Evolutionary conservation across 352 stramenopile genomes (phyloP).

Genomic region (Phytophthora quininea): DNA sequence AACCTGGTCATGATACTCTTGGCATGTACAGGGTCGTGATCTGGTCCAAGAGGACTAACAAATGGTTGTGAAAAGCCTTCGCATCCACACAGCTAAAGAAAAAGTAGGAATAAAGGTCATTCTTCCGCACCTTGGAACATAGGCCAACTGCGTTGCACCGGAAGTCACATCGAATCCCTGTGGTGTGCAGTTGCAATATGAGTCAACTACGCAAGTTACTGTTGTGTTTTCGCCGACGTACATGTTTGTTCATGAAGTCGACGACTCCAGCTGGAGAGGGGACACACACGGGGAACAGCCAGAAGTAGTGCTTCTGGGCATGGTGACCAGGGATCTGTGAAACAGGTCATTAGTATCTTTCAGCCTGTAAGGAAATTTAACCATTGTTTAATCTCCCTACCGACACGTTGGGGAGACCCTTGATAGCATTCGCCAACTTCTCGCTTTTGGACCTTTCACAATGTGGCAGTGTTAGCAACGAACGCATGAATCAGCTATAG

Average conservation of each 20-base stretch:
- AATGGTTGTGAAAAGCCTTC: not conserved
- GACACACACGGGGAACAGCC: constrained; percentile 82
- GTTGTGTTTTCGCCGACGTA: constrained; percentile 23
- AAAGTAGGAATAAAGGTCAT: not conserved
- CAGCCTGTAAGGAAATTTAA: not conserved
- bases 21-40: constrained; percentile 61
- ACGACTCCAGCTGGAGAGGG: constrained; percentile 56
- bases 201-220: constrained; percentile 3
- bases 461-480: not conserved
- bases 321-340: constrained; percentile 61
- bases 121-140: constrained; percentile 59
- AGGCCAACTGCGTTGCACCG: constrained; percentile 74
- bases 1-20: constrained; percentile 83
- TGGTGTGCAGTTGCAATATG: not conserved
- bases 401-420: constrained; percentile 60
- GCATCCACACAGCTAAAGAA: not conserved
- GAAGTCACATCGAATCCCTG: constrained; percentile 86
- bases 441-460: constrained; percentile 63
- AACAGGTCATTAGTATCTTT: not conserved
- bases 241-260: constrained; percentile 76
- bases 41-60: constrained; percentile 47
- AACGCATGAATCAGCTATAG: not conserved
- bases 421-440: constrained; percentile 54
- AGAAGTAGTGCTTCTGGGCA: constrained; percentile 79
- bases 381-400: constrained; percentile 27